Base-by-base conservation (phyloP, 257 asterid species). In the Paulownia fortunei region DNA sequence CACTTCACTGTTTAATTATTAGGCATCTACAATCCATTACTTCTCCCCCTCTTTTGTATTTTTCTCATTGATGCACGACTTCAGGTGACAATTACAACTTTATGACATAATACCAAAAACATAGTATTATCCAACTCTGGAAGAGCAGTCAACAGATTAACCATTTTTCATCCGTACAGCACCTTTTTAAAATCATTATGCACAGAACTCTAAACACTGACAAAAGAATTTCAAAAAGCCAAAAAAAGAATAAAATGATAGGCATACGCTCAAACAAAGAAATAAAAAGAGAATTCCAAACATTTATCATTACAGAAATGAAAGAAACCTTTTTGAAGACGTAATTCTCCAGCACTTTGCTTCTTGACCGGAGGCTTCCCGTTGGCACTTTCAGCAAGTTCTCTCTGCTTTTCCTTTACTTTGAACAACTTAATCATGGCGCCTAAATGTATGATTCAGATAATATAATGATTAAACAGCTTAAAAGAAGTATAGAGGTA, bases 331-430 rank as follows among this genome's bases (percentile, higher is more conserved):
- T 85, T 87, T 80, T 90, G 92, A 86, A 94, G 95, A 78, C 98
- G 98, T 36, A 94, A 80, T 82, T 94, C 98, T 74, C 97, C 98
- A 81, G 98, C 97, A 86, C 97, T 94, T 82, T 92, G 97, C 86
- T 90, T 94, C 92, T 92, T 92, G 49, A 72, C 97, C 19, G 97
- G 89, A 79, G 97, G 94, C 79, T 80, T 89, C 60, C 98, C 98
- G 46, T 94, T 86, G 78, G 94, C 90, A 82, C 89, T 94, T 86
- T 91, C 98, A 79, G 96, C 97, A 77, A 88, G 92, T 77, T 91
- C 98, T 86, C 91, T 94, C 82, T 93, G 97, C 80, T 91, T 94
- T 79, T 92, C 98, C 82, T 94, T 94, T 52, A 92, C 98, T 77
- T 94, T 94, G 86, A 92, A 89, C 84, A 94, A 83, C 93, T 88